Conservation (phyloP, 208 protist genomes). For the Trypanosomatidae sp. region DNA sequence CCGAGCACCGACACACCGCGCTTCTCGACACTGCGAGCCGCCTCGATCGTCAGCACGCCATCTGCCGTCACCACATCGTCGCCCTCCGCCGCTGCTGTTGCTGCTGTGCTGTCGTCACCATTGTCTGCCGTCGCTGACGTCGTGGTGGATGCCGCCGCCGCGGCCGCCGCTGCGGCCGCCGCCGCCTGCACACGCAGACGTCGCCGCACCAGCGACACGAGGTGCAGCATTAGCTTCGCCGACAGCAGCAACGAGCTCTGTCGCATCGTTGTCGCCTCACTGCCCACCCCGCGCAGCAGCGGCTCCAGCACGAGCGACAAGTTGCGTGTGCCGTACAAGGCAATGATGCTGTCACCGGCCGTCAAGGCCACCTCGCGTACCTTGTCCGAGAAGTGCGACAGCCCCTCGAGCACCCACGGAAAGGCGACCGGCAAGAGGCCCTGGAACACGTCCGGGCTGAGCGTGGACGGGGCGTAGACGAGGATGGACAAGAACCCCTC, state of each 20-base stretch:
- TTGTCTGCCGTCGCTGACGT: slow-evolving; percentile 3
- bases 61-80: slow-evolving; percentile 5
- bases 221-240: slow-evolving; percentile 80
- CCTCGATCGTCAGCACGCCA: slow-evolving; percentile 56
- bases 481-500: slow-evolving; percentile 90
- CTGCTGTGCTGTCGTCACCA: not conserved
- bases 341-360: slow-evolving; percentile 85
- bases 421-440: slow-evolving; percentile 68
- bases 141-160: slow-evolving; percentile 9
- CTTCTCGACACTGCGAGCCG: slow-evolving; percentile 77
- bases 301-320: slow-evolving; percentile 68
- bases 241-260: slow-evolving; percentile 84
- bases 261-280: slow-evolving; percentile 74
- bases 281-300: slow-evolving; percentile 64
- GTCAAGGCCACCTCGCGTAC: slow-evolving; percentile 79
- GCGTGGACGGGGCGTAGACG: slow-evolving; percentile 81
- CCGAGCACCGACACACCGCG: slow-evolving; percentile 74
- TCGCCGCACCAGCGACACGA: slow-evolving; percentile 78
- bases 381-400: slow-evolving; percentile 85
- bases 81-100: not conserved
- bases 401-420: slow-evolving; percentile 80
- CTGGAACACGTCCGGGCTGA: slow-evolving; percentile 53
- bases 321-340: slow-evolving; percentile 77
- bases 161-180: slow-evolving; percentile 10
- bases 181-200: slow-evolving; percentile 72